phyloP scores from a whole-genome alignment of 2,329 filamentous ascomycete genomes.

The Pseudogymnoascus verrucosus region DNA sequence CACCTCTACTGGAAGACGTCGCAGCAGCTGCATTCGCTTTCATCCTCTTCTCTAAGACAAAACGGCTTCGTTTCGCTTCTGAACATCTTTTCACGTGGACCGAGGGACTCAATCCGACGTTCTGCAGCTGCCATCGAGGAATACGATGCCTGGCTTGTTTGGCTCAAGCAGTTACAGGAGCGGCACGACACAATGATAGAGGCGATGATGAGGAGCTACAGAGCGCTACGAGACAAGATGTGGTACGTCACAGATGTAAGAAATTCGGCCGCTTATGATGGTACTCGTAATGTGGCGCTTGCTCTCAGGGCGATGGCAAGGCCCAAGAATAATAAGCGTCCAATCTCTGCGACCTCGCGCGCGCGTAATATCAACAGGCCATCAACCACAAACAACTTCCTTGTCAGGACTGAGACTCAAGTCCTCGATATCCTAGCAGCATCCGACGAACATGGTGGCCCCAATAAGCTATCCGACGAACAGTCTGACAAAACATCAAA shows the following conservation, averaged over 20 bases:
- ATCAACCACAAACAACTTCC: constrained; percentile 43
- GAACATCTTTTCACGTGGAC: constrained; percentile 65
- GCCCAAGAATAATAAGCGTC: constrained; percentile 36
- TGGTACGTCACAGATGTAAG: constrained; percentile 96
- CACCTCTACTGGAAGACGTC: constrained; percentile 81
- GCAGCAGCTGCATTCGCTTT: constrained; percentile 59
- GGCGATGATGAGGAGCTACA: constrained; percentile 64
- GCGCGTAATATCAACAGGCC: constrained; percentile 29
- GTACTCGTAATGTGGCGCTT: constrained; percentile 75
- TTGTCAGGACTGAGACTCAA: constrained; percentile 76
- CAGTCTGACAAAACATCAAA: constrained; percentile 77
- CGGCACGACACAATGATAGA: constrained; percentile 68
- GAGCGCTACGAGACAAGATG: constrained; percentile 86
- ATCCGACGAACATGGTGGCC: constrained; percentile 73
- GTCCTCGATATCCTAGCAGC: constrained; percentile 83
- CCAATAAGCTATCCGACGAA: constrained; percentile 93
- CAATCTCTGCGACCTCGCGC: constrained; percentile 27
- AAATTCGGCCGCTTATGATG: constrained; percentile 80
- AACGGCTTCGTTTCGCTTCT: constrained; percentile 65
- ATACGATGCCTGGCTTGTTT: constrained; percentile 74
- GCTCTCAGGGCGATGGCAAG: constrained; percentile 86
- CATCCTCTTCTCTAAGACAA: constrained; percentile 51
- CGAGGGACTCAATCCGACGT: constrained; percentile 59
- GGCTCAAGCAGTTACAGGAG: constrained; percentile 75
- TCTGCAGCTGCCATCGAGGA: constrained; percentile 68